A percentile compares a stretch with the other conserved stretches of the same genome.
These are phyloP conservation scores for Monilinia fructigena DNA, from an alignment of 2,329 filamentous ascomycete genomes.

Conservation along the genomic window DNA sequence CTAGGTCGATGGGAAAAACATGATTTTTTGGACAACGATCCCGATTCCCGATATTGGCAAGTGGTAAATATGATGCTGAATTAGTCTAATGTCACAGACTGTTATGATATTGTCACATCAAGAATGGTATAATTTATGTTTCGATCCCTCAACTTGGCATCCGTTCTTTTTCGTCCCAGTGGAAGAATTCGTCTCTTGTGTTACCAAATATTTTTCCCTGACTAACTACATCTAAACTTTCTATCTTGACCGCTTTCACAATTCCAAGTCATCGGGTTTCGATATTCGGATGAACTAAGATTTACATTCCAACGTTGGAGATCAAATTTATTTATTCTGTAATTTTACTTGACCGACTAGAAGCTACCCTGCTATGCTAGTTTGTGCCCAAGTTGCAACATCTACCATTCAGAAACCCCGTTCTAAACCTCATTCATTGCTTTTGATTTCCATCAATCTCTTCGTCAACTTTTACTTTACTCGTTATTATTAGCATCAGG, in stretches of 20 bases:
- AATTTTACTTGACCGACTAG: background rate
- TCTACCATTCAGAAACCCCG: background rate
- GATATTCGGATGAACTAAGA: background rate
- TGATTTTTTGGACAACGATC: background rate
- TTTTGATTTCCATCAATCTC: background rate
- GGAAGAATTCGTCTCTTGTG: background rate
- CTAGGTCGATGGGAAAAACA: background rate
- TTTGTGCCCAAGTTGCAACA: background rate
- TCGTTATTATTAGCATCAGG: background rate
- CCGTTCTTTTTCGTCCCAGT: background rate
- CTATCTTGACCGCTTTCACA: conserved; percentile 4
- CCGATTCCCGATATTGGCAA: conserved; percentile 4
- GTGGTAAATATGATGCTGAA: background rate
- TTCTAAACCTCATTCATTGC: background rate
- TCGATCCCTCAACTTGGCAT: background rate
- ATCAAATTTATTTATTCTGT: background rate
- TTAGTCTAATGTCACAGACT: background rate
- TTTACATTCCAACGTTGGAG: background rate
- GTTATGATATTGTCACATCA: background rate
- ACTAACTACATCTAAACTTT: conserved; percentile 3
- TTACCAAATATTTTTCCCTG: background rate
- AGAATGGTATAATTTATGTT: conserved; percentile 5
- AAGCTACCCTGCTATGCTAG: background rate
- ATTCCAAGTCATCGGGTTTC: background rate
- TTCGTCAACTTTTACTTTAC: background rate